Percentiles rank a stretch among this genome's conserved stretches.
Conservation (phyloP, 2,329 filamentous ascomycete species). For the Colletotrichum siamense region DNA sequence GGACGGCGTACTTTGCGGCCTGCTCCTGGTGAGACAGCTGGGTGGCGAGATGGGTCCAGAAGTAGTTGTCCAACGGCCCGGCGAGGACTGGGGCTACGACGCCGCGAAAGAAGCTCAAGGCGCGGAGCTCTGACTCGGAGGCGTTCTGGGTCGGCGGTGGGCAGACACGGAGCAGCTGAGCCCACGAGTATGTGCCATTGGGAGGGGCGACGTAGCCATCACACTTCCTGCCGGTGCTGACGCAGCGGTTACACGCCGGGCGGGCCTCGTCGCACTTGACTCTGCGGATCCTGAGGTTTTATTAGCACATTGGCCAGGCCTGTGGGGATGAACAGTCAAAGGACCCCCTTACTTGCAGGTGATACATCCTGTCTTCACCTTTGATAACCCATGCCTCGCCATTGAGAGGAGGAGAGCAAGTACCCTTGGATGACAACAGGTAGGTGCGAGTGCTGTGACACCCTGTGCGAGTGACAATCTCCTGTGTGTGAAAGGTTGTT, state of each 20-base stretch:
- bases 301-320: neutral
- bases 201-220: constrained; percentile 32
- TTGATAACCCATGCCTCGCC: constrained; percentile 4
- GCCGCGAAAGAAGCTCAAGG: constrained; percentile 42
- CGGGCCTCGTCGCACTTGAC: constrained; percentile 37
- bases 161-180: constrained; percentile 34
- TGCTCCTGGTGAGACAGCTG: constrained; percentile 42
- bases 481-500: neutral
- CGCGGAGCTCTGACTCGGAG: constrained; percentile 33
- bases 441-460: neutral
- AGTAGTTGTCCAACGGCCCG: constrained; percentile 40
- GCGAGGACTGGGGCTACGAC: constrained; percentile 40
- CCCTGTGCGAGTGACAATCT: neutral
- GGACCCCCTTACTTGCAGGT: constrained; percentile 28
- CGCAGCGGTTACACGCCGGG: constrained; percentile 32
- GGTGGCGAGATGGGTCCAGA: constrained; percentile 45
- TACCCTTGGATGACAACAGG: neutral
- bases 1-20: constrained; percentile 40
- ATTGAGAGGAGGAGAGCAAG: neutral
- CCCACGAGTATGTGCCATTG: constrained; percentile 33
- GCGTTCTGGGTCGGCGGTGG: constrained; percentile 26
- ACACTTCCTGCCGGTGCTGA: constrained; percentile 30
- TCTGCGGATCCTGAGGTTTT: constrained; percentile 27
- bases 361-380: constrained; percentile 28
- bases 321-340: neutral